phyloP scores from a whole-genome alignment of 495 filamentous ascomycete species.

The Lineolata rhizophorae region DNA sequence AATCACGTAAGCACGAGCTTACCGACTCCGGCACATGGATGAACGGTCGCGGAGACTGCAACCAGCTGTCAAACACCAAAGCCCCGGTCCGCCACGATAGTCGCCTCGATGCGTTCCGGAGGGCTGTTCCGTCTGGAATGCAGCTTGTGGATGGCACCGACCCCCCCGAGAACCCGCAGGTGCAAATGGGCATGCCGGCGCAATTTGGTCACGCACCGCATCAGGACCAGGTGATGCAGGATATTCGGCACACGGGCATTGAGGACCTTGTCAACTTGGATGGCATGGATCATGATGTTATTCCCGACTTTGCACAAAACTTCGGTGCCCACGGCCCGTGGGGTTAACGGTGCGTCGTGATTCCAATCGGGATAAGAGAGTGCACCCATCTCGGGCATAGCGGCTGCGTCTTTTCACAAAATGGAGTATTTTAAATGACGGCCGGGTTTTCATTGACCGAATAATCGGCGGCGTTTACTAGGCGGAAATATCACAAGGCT shows the following conservation, averaged over 20 bases:
- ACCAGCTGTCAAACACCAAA: slow-evolving; percentile 6
- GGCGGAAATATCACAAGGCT: too few relatives aligned
- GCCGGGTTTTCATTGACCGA: too few relatives aligned
- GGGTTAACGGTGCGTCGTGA: too few relatives aligned
- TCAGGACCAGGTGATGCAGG: background rate
- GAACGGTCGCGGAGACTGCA: slow-evolving; percentile 25
- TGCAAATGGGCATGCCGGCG: background rate
- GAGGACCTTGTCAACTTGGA: slow-evolving; percentile 9
- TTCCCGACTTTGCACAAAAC: background rate
- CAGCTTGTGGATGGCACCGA: slow-evolving; percentile 16
- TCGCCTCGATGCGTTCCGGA: slow-evolving; percentile 22
- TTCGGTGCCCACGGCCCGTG: too few relatives aligned
- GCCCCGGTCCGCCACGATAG: slow-evolving; percentile 14
- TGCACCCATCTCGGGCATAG: too few relatives aligned
- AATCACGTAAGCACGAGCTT: slow-evolving; percentile 19
- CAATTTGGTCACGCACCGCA: background rate
- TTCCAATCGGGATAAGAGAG: too few relatives aligned
- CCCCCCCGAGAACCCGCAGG: slow-evolving; percentile 3
- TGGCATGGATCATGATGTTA: slow-evolving; percentile 4
- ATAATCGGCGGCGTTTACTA: too few relatives aligned
- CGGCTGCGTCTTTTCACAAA: too few relatives aligned
- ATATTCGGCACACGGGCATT: slow-evolving; percentile 1
- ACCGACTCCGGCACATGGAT: slow-evolving; percentile 25
- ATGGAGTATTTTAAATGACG: too few relatives aligned
- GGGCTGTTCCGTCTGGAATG: slow-evolving; percentile 20